phyloP scores from a whole-genome alignment of 768 basidiomycete species.

The Boletus subcaerulescens region DNA sequence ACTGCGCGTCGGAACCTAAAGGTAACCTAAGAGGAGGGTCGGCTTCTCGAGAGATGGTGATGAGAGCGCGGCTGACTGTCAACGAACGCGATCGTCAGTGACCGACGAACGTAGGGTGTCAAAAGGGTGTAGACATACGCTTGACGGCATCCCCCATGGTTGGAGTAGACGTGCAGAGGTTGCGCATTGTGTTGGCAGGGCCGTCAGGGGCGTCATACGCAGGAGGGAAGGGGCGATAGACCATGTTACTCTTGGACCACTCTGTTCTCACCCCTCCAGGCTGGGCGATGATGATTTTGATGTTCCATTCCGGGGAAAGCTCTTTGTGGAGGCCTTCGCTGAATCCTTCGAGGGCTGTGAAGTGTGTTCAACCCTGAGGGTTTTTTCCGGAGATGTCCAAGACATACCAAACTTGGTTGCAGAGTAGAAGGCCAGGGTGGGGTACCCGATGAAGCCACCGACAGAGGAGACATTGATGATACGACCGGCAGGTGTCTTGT shows the following conservation, averaged over 20 bases:
- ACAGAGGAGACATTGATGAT: constrained; percentile 22
- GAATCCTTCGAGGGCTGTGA: constrained; percentile 27
- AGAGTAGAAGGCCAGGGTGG: constrained; percentile 19
- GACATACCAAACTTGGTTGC: constrained; percentile 24
- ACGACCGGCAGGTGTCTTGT: constrained; percentile 22
- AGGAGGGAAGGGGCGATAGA: constrained; percentile 12
- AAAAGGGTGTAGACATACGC: neutral
- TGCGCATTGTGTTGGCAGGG: constrained; percentile 11
- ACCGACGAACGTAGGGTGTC: neutral
- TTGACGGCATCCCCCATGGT: constrained; percentile 8
- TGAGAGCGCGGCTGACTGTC: constrained; percentile 15
- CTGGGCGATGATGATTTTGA: constrained; percentile 21
- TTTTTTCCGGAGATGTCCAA: neutral
- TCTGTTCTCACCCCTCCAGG: constrained; percentile 22
- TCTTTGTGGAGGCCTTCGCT: constrained; percentile 24
- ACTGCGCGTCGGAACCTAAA: constrained; percentile 20
- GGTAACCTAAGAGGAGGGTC: constrained; percentile 23
- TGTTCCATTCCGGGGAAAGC: constrained; percentile 26
- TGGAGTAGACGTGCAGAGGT: neutral
- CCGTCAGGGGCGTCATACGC: constrained; percentile 15
- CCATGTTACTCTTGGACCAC: constrained; percentile 19
- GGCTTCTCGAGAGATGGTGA: constrained; percentile 15
- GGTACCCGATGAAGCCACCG: constrained; percentile 14
- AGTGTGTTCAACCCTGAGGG: too few species aligned
- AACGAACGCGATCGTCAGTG: neutral